Evolutionary conservation across 371 early-diverging fungal species (phyloP), one percentile per base, ranked within the genome.

Genomic region (Mortierella sp.): DNA sequence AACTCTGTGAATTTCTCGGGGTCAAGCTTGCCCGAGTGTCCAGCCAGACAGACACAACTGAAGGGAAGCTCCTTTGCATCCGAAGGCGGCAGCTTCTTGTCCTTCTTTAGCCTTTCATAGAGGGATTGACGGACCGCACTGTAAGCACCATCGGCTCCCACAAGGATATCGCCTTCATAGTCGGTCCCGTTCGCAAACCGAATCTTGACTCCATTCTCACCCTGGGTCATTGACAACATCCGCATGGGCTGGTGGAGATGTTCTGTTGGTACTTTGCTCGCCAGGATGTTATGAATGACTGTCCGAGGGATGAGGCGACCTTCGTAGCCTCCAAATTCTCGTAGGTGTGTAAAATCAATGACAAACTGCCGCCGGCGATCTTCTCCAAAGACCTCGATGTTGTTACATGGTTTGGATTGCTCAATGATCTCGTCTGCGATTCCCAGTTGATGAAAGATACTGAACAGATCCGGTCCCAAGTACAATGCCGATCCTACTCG

Each of bases 101-200:
- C 43, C 4, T 41, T 48, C 31, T 48, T 65, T 2, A 72, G 13
- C 24, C 34, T 34, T 24, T 50, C 41, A 31, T 48, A 72, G 5
- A 72, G 16, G 16, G 14, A 24, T 43, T 65, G 65, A 6, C 73
- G 65, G 11, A 72, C 66, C 0, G 73, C 53, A 4, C 52, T 52
- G 53, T 72, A 66, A 0, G 73, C 73, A 16, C 73, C 73, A 19
- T 72, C 73, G 10, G 73, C 73, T n/a, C 73, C 73, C 0, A 72
- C 53, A 40, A 72, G 65, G n/a, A 72, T 64, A 31, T 72, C 73
- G 2, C 66, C 64, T 0, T 47, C 41, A 40, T 24, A 31, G 8
- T 41, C 65, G 16, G 26, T n/a, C 24, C 65, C 40, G 43, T 41
- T 65, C 13, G 41, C 40, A 26, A 65, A 65, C 2, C 65, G 43